Base-by-base conservation (phyloP, 2,329 filamentous ascomycete genomes). In the Rachicladosporium sp. region DNA sequence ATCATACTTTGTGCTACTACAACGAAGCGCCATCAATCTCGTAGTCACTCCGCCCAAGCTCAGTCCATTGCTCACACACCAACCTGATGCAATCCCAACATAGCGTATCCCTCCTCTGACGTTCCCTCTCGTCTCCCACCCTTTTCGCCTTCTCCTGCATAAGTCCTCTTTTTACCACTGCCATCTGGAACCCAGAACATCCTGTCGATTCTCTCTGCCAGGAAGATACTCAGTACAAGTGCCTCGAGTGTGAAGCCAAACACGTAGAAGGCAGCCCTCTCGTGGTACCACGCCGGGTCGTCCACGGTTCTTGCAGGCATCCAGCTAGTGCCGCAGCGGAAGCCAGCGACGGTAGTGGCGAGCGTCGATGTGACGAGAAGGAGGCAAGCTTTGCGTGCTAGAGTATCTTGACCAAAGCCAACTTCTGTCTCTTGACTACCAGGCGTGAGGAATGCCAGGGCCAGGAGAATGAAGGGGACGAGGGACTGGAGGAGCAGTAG, bases 211-310 rank as follows among this genome's bases (percentile, higher is more conserved):
- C 55, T 38, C 3, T 42, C 43, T 4, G 46, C 33, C 5, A 54
- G 23, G 31, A 50, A 53, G 19, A 54, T 41, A 35, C 48, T 48
- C 5, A 59, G 33, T 31, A 57, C 48, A n/a, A 56, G 10, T 33
- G 57, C 47, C 42, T 60, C 57, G 15, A 55, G 19, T 12, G 46
- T 42, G 38, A 57, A 55, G 6, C 44, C 43, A 33, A 58, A 49
- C 36, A 47, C 35, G 35, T 58, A 60, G 37, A 56, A 56, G 2
- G 45, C 45, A 3, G 51, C 46, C 15, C 50, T 54, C 7, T 45
- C 45, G 29, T 57, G 41, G 19, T 52, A 59, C 55, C 54, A 59
- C 3, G 50, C 51, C 10, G 55, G 50, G 11, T 57, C 31, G 3
- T 36, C 41, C 2, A 36, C 35, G 2, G 54, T 49, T 10, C 50